A percentile compares a stretch with the other conserved stretches of the same genome.
Evolutionary conservation across 2,329 filamentous ascomycete species (phyloP).

Genomic region (Stemphylium lycopersici): DNA sequence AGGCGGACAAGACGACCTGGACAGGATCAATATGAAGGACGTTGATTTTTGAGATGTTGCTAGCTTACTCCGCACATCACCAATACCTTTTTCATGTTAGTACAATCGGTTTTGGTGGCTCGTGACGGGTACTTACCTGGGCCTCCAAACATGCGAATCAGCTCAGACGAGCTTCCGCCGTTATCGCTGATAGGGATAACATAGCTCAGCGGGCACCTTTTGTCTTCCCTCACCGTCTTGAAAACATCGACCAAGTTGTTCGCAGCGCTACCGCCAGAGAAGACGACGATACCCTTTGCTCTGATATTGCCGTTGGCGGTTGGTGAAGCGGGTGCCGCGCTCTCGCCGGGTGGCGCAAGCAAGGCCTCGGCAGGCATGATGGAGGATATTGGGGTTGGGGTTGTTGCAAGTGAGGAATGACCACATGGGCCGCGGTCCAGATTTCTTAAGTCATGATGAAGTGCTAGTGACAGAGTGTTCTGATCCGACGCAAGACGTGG

Average conservation of each 20-base stretch:
- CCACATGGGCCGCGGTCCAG: constrained; percentile 17
- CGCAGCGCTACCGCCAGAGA: constrained; percentile 92
- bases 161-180: constrained; percentile 89
- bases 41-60: not conserved
- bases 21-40: not conserved
- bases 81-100: constrained; percentile 58
- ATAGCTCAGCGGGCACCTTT: constrained; percentile 74
- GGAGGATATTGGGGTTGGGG: not conserved
- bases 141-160: constrained; percentile 93
- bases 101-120: not conserved
- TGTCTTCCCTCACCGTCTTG: constrained; percentile 64
- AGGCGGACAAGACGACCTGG: constrained; percentile 85
- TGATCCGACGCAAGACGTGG: constrained; percentile 14
- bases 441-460: constrained; percentile 26
- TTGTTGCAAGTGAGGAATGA: constrained; percentile 8
- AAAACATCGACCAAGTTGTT: constrained; percentile 95
- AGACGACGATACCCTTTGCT: constrained; percentile 73
- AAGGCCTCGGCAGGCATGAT: constrained; percentile 30
- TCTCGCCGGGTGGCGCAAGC: constrained; percentile 21
- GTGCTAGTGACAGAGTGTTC: constrained; percentile 26
- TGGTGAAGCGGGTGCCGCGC: constrained; percentile 18
- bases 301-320: constrained; percentile 35
- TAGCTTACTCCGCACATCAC: constrained; percentile 73
- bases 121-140: constrained; percentile 64
- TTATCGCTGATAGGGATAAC: constrained; percentile 97